Base-by-base conservation (phyloP, 176 grass and related monocot species). In the Cenchrus purpureus region DNA sequence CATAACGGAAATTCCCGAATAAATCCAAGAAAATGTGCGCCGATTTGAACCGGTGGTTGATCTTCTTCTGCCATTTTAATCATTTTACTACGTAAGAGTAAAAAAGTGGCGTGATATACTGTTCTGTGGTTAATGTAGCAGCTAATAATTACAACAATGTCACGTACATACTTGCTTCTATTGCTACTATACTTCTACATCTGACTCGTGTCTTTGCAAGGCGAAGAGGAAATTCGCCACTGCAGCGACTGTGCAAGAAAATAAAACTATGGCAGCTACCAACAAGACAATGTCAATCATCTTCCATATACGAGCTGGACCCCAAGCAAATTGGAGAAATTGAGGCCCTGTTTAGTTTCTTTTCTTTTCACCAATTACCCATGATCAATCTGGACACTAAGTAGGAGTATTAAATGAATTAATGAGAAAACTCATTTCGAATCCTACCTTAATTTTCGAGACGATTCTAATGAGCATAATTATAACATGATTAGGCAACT, bases 231-330 rank as follows among this genome's bases (percentile, higher is more conserved):
- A 87, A 25, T 89, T 98, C 15, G 71, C 93, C 11, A 74, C 83
- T 48, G 51, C 91, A 22, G 87, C 58, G 6, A 68, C 63, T 37
- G 48, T 83, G 68, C 87, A 78, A 94, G 78, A 86, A 40, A 67
- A 76, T 52, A 60, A 17, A 75, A 68, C 77, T 10, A 91, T 95
- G 93, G 62, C 63, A 56, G 76, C 70, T 0, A 12, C 22, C 8
- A 61, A 25, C 25, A 73, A 83, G 86, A 89, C 31, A 81, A 89
- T 48, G 42, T 40, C 6, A 57, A 73, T 57, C 55, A 86, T 76
- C 88, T 92, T 78, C 83, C 37, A 86, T 98, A 79, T 95, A 94
- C 12, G 16, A 94, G 5, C 9, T 95, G 63, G 96, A 98, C 68
- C 88, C 89, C 2, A 85, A 73, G 70, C 25, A 25, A 25, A 25